Evolutionary conservation across 106 monocot genomes (phyloP), one percentile per base, ranked within the genome.

Genomic region (Chionographis japonica): DNA sequence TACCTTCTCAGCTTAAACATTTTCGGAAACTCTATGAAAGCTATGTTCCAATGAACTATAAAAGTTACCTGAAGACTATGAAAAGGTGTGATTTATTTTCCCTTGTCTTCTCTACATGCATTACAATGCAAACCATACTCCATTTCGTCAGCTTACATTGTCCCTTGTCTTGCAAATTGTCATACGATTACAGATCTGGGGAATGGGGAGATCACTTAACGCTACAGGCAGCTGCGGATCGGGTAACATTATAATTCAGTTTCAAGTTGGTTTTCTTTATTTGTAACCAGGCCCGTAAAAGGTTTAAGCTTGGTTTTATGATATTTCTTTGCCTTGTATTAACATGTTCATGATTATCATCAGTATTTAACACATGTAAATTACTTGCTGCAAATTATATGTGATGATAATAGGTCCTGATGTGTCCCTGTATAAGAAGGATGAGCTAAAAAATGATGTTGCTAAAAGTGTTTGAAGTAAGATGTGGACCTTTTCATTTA

Each of bases 201-300:
- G 94, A 90, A 86, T 94, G 94, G 94, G 94, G 94, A 70, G 94
- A 94, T 78, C 89, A 94, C 62, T 38, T 94, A 43, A 94, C 94
- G 4, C 68, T 94, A 14, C 94, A 94, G 66, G 94, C 94, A 41
- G 87, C 90, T 72, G 94, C 94, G 17, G 94, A 94, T 41, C 82
- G 85, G 78, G 94, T 94, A 90, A 72, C 39, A 50, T 78, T 56
- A 40, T 27, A 13, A 40, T 79, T 55, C n/a, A 60, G 40, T 56
- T 40, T 58, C 36, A 20, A 75, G 58, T 75, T 58, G 59, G 53
- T 71, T 75, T 53, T 70, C 20, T 58, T 35, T 50, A 57, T 62
- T 66, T 67, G 18, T 50, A 41, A 54, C 71, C 61, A 37, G 17
- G 27, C 58, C 61, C 15, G 15, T 14, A 41, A 58, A 50, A 43